Evolutionary conservation across 345 rosid genomes (phyloP).

Genomic region (Erysimum cheiranthoides): DNA sequence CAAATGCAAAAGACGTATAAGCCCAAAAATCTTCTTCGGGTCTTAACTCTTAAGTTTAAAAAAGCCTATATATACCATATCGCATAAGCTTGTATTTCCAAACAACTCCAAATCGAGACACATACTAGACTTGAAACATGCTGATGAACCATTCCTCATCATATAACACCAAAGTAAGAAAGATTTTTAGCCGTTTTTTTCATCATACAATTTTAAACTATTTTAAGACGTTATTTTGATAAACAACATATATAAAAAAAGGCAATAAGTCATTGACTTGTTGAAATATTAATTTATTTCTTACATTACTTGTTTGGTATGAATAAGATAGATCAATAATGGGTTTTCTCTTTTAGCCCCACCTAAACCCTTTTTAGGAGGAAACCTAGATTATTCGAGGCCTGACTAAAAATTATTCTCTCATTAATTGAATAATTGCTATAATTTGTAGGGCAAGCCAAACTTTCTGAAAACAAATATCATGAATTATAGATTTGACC

Average conservation of each 20-base stretch:
- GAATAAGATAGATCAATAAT: conserved; percentile 17
- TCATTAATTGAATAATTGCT: conserved; percentile 8
- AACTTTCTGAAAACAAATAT: not conserved
- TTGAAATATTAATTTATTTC: not conserved
- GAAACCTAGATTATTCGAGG: conserved; percentile 28
- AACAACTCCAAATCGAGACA: not conserved
- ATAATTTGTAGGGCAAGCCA: not conserved
- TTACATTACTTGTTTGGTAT: conserved; percentile 3
- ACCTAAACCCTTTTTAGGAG: conserved; percentile 23
- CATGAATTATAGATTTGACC: not conserved
- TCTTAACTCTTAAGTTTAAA: no score
- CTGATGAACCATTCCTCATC: no score
- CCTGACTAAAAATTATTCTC: not conserved
- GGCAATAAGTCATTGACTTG: conserved; percentile 5
- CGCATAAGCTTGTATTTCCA: not conserved
- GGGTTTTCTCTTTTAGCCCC: conserved; percentile 13
- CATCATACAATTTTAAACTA: no score
- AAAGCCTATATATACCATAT: not conserved
- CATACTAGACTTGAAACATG: no score
- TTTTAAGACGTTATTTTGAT: no score
- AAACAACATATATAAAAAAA: not conserved
- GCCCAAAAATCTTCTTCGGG: not conserved
- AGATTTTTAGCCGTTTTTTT: no score
- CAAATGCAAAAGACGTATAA: not conserved
- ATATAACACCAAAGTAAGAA: no score